Evolutionary conservation across 129 eudicot genomes (phyloP), one percentile per base, ranked within the genome.

Genomic region (Escallonia rubra): DNA sequence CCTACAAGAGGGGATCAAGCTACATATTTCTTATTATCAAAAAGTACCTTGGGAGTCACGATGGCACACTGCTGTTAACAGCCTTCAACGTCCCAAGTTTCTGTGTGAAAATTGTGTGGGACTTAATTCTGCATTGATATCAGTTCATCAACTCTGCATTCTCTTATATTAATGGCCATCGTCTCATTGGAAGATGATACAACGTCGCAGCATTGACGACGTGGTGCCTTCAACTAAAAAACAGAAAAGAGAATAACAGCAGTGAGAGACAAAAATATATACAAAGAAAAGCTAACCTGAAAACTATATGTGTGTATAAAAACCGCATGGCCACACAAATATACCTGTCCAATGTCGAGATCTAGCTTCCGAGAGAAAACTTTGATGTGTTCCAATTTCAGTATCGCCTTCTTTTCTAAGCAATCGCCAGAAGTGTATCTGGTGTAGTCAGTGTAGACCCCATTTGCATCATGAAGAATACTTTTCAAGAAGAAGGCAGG

Each of bases 131-230:
- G 59, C 97, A 90, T 90, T 41, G 91, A 77, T 53, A 90, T 82
- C 79, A 87, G 52, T 74, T 90, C 97, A 74, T 78, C 77, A 10
- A 57, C 46, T 64, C 80, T 84, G 70, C 97, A 87, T 51, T 72
- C 74, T 66, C 89, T 78, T 50, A 90, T 82, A 61, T 65, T 81
- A 72, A 87, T 65, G 14, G 56, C 80, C 82, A 87, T 81, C 51
- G 80, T 78, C 66, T 76, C 77, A 43, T 60, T 76, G 49, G 72
- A 80, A 63, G 78, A 65, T 23, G 72, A 79, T 45, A 65, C 54
- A 65, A 87, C 76, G 71, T 82, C 85, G 72, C 97, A 90, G 77
- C 97, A 90, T 41, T 78, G 81, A 58, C 97, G 91, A 71, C 97
- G 95, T 3, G 69, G 86, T 47, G 82, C 64, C 60, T 67, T 77